Base-by-base conservation (phyloP, 345 rosid species). In the Eucalyptus grandis region DNA sequence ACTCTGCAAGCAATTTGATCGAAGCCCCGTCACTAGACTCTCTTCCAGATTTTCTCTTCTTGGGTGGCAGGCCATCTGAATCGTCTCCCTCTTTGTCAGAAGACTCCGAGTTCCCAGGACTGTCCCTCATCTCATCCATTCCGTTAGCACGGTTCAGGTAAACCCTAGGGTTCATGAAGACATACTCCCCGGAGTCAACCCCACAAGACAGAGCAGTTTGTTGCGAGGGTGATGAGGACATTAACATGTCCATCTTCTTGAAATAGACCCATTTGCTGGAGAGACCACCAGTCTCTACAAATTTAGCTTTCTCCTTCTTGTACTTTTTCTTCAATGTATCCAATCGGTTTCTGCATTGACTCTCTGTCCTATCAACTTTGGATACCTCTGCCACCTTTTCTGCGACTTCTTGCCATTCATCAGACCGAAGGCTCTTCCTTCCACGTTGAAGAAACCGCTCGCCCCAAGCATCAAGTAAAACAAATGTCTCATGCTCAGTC, bases 241-340 rank as follows among this genome's bases (percentile, higher is more conserved):
- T 94, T 56, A 97, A 88, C 95, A 94, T 92, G 92, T 96, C 98
- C 98, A 98, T 89, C 93, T 97, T 97, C 90, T 92, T 95, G 93
- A 95, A 97, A 90, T 94, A 97, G n/a, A 93, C 92, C 99, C 99
- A 98, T 86, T 94, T 96, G 94, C 95, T 96, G 26, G 93, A 88
- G 86, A 88, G 88, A 44, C 91, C 90, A 8, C 95, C 93, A 0
- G 92, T 89, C 91, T 94, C 98, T 5, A 89, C 90, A 37, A 93
- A 30, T 91, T 90, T 95, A 54, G 65, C 87, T 94, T 93, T 98
- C 94, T 98, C 99, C 92, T 97, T 96, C 92, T 96, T 96, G 86
- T 97, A 98, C 95, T 96, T 98, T 93, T 97, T 97, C 95, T 98
- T 98, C 94, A 98, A 91, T 2, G 95, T 94, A 91, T 98, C 99